These are phyloP conservation scores for Solanum chmielewskii DNA, from an alignment of 257 asterid genomes.

Conservation along the genomic window DNA sequence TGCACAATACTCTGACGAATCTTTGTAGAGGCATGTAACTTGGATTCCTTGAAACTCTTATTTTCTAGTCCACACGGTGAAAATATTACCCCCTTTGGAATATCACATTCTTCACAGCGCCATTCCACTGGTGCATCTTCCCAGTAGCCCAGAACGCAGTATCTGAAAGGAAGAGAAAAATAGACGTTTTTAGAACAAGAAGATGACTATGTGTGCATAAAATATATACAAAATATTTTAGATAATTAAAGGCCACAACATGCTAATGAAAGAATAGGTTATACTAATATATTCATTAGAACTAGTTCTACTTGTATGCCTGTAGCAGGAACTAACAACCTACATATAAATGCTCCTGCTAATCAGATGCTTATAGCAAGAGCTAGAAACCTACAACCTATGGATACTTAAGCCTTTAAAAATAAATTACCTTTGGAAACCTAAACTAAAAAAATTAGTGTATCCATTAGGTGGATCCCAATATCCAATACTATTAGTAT, in stretches of 20 bases:
- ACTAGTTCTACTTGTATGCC: too few species aligned
- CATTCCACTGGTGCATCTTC: slow-evolving; percentile 14
- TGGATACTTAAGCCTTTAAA: too few species aligned
- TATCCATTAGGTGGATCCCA: too few species aligned
- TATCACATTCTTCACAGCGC: slow-evolving; percentile 40
- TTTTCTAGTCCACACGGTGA: not conserved
- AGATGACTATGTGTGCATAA: not conserved
- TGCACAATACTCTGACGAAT: not conserved
- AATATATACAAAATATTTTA: too few species aligned
- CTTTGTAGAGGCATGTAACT: not conserved
- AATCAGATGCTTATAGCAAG: not conserved
- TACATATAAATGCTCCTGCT: not conserved
- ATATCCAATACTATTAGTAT: too few species aligned
- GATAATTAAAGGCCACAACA: not conserved
- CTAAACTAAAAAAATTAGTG: too few species aligned
- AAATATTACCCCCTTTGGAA: not conserved
- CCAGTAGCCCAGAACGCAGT: slow-evolving; percentile 23
- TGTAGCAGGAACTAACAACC: too few species aligned
- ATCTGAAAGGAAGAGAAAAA: slow-evolving; percentile 19
- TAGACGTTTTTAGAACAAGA: too few species aligned
- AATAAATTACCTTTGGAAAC: too few species aligned
- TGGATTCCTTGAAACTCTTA: not conserved
- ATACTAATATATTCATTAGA: not conserved
- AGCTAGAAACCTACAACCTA: too few species aligned
- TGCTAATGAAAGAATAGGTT: not conserved